phyloP scores from a whole-genome alignment of 768 basidiomycete genomes.

The Phanerochaete carnosa region DNA sequence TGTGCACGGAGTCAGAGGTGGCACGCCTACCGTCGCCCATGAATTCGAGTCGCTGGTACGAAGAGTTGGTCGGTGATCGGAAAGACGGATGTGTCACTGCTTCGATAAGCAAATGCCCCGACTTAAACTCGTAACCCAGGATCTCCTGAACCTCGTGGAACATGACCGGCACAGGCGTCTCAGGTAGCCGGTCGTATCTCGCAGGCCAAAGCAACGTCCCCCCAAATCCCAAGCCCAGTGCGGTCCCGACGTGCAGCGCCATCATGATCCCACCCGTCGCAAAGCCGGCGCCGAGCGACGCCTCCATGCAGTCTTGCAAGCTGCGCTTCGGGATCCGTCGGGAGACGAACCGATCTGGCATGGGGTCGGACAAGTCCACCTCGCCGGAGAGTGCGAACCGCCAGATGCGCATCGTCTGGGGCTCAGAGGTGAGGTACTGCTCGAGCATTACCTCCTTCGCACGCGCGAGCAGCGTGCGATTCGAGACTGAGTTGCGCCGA shows the following conservation, averaged over 20 bases:
- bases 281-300: conserved; percentile 76
- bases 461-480: conserved; percentile 63
- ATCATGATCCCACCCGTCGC: conserved; percentile 67
- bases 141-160: conserved; percentile 55
- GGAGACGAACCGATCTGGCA: conserved; percentile 29
- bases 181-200: conserved; percentile 41
- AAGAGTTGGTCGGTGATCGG: conserved; percentile 44
- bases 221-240: conserved; percentile 71
- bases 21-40: conserved; percentile 75
- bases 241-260: conserved; percentile 61
- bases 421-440: conserved; percentile 59
- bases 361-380: conserved; percentile 30
- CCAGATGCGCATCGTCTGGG: conserved; percentile 54
- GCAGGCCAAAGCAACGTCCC: conserved; percentile 65
- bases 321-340: conserved; percentile 63
- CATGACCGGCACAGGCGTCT: conserved; percentile 39
- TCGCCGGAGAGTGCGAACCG: conserved; percentile 42
- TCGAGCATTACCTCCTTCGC: conserved; percentile 66
- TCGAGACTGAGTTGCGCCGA: conserved; percentile 64
- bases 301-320: conserved; percentile 88
- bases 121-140: conserved; percentile 69
- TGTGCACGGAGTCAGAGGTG: not conserved
- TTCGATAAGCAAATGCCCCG: conserved; percentile 62
- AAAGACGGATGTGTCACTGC: conserved; percentile 89
- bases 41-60: conserved; percentile 87